Conservation (phyloP, 371 early-diverging fungal species). For the Sanchytrium tribonematis region DNA sequence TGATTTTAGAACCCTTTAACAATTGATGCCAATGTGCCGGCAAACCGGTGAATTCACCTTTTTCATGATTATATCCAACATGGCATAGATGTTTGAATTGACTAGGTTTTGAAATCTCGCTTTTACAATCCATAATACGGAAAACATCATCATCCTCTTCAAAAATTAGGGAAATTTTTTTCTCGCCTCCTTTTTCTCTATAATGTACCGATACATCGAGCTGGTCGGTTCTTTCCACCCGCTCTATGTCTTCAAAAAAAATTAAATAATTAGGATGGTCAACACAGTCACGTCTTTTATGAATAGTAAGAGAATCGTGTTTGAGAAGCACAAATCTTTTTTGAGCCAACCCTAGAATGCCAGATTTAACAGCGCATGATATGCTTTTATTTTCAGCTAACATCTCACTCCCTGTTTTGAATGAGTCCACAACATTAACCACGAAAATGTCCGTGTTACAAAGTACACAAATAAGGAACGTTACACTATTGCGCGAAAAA, state of each 20-base stretch:
- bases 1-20: constrained; percentile 3
- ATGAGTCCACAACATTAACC: too few species aligned
- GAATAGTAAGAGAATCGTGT: background rate
- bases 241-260: background rate
- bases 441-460: too few species aligned
- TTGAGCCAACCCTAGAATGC: background rate
- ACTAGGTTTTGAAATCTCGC: background rate
- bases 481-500: background rate
- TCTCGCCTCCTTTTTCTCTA: background rate
- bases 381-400: background rate
- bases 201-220: background rate
- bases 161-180: background rate
- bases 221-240: background rate
- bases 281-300: background rate
- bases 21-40: constrained; percentile 3
- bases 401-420: background rate
- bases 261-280: background rate
- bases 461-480: background rate
- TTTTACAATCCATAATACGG: background rate
- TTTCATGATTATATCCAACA: background rate
- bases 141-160: background rate
- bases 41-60: background rate
- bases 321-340: background rate
- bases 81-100: background rate
- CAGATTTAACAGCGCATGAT: background rate